Evolutionary conservation across 495 filamentous ascomycete genomes (phyloP).

Genomic region (Penicillium simplicissimum): DNA sequence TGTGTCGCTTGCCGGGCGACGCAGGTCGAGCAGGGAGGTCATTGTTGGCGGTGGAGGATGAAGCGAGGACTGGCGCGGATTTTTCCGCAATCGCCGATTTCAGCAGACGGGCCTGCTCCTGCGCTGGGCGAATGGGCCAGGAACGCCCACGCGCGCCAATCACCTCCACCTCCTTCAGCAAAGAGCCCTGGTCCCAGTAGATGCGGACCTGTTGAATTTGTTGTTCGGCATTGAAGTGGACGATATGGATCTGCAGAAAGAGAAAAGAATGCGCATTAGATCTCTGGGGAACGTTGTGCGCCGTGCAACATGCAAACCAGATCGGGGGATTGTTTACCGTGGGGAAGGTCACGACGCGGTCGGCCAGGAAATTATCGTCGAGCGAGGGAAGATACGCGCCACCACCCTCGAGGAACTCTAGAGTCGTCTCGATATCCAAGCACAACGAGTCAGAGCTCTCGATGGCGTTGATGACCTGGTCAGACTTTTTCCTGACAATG

Average conservation of each 20-base stretch:
- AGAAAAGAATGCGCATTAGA: constrained; percentile 30
- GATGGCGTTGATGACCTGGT: constrained; percentile 70
- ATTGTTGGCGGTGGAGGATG: constrained; percentile 16
- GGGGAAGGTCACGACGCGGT: constrained; percentile 76
- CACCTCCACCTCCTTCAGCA: constrained; percentile 89
- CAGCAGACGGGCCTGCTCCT: constrained; percentile 79
- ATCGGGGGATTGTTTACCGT: constrained; percentile 61
- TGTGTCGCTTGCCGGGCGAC: constrained; percentile 51
- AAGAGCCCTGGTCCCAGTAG: constrained; percentile 92
- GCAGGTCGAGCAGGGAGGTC: constrained; percentile 47
- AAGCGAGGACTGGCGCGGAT: constrained; percentile 15
- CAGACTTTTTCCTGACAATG: constrained; percentile 72
- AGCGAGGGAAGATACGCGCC: constrained; percentile 86
- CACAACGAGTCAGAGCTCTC: constrained; percentile 69
- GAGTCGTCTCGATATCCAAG: constrained; percentile 75
- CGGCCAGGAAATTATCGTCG: constrained; percentile 92
- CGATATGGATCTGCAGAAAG: constrained; percentile 76
- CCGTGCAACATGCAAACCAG: constrained; percentile 9
- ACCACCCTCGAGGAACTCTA: constrained; percentile 79
- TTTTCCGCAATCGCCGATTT: constrained; percentile 37
- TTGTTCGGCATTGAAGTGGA: constrained; percentile 72
- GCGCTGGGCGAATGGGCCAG: constrained; percentile 92
- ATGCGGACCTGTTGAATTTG: constrained; percentile 84
- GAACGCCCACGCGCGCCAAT: constrained; percentile 85
- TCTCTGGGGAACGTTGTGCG: background rate